These are phyloP conservation scores for Didymella glomerata DNA, from an alignment of 2,329 filamentous ascomycete genomes.

Conservation along the genomic window DNA sequence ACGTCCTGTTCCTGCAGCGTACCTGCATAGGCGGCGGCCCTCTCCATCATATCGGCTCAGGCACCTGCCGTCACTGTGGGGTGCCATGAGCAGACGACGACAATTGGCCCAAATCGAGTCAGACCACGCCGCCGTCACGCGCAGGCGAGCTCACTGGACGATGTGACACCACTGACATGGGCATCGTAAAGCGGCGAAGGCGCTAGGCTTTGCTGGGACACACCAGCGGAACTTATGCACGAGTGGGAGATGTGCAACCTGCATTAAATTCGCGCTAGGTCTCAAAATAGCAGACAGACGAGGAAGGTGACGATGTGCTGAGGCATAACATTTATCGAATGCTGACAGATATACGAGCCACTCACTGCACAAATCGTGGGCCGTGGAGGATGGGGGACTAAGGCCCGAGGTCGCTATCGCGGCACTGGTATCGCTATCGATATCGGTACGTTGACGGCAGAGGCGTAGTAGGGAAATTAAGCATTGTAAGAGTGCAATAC, in stretches of 20 bases:
- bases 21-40: slow-evolving; percentile 51
- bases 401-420: slow-evolving; percentile 8
- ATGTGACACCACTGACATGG: slow-evolving; percentile 29
- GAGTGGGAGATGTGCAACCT: slow-evolving; percentile 38
- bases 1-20: slow-evolving; percentile 52
- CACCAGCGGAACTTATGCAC: slow-evolving; percentile 42
- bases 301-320: slow-evolving; percentile 30
- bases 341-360: slow-evolving; percentile 45
- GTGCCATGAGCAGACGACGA: slow-evolving; percentile 24
- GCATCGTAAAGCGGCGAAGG: slow-evolving; percentile 40
- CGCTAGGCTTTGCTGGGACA: slow-evolving; percentile 30
- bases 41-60: slow-evolving; percentile 32
- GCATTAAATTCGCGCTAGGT: slow-evolving; percentile 44
- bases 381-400: slow-evolving; percentile 1
- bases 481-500: background rate
- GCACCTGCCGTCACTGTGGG: slow-evolving; percentile 43
- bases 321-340: slow-evolving; percentile 44
- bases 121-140: slow-evolving; percentile 43
- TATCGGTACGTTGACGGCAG: slow-evolving; percentile 19
- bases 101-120: slow-evolving; percentile 40
- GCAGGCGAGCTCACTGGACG: slow-evolving; percentile 35
- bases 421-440: slow-evolving; percentile 26
- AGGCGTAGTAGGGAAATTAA: slow-evolving; percentile 22
- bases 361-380: slow-evolving; percentile 39
- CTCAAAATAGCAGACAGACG: slow-evolving; percentile 47